phyloP scores from a whole-genome alignment of 768 basidiomycete species.

The Termitomyces eurrhizus region DNA sequence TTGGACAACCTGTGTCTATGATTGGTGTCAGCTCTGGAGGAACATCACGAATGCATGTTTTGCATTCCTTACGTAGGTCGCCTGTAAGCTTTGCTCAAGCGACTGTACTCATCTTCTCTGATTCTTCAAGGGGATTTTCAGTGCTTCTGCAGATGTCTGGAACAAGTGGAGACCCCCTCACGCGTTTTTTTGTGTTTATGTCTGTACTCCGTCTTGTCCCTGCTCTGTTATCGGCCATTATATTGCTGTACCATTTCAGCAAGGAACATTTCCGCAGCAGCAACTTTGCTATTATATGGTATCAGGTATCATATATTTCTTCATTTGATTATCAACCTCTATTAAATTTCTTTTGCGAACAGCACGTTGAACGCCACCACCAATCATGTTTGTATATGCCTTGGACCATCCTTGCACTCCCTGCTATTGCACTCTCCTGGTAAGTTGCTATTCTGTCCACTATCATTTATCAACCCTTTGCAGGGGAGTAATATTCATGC shows the following conservation, averaged over 20 bases:
- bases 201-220: background rate
- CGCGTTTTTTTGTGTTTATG: background rate
- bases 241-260: background rate
- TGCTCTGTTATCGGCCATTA: background rate
- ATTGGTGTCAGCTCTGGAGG: background rate
- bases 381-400: background rate
- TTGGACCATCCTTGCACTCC: background rate
- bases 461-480: no score
- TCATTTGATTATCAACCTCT: background rate
- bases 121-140: background rate
- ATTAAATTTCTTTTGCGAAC: background rate
- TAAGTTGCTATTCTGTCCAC: background rate
- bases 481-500: no score
- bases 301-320: background rate
- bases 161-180: background rate
- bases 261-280: background rate
- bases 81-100: background rate
- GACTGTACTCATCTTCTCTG: background rate
- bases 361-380: background rate
- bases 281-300: background rate
- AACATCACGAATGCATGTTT: background rate
- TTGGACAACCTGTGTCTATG: background rate
- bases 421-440: background rate
- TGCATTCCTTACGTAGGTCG: background rate
- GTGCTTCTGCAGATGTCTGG: background rate